Percentiles rank a stretch among this genome's conserved stretches.
These are phyloP conservation scores for Phycomyces blakesleeanus DNA, from an alignment of 192 early-diverging fungal species.

Conservation along the genomic window DNA sequence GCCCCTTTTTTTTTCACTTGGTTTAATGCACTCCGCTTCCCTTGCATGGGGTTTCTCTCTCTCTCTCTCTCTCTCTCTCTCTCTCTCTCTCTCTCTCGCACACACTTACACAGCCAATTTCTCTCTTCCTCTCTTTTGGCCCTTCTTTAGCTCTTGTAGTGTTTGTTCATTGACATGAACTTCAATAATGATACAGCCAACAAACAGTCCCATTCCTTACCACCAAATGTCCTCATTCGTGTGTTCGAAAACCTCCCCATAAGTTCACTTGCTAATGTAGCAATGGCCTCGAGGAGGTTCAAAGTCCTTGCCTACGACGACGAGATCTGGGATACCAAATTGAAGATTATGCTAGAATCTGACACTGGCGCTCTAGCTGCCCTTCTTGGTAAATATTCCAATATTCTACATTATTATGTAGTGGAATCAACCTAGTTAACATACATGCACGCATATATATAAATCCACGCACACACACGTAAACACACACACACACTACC, in stretches of 20 bases:
- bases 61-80: too few species aligned
- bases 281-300: slow-evolving; percentile 62
- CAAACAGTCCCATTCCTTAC: slow-evolving; percentile 15
- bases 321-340: slow-evolving; percentile 68
- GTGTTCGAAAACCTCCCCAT: slow-evolving; percentile 47
- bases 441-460: too few species aligned
- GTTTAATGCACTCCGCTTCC: not conserved
- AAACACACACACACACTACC: too few species aligned
- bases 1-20: not conserved
- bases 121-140: too few species aligned
- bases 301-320: slow-evolving; percentile 79
- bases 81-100: too few species aligned
- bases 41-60: not conserved
- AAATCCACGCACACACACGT: too few species aligned
- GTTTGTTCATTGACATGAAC: not conserved
- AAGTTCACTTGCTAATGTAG: slow-evolving; percentile 43
- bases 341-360: slow-evolving; percentile 29
- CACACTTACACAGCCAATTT: too few species aligned
- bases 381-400: slow-evolving; percentile 19
- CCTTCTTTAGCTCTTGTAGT: not conserved
- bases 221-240: slow-evolving; percentile 45
- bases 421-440: not conserved
- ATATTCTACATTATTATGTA: not conserved
- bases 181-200: not conserved
- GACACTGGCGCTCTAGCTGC: slow-evolving; percentile 19